A percentile compares a stretch with the other conserved stretches of the same genome.
Evolutionary conservation across 2,329 filamentous ascomycete genomes (phyloP).

Genomic region (Tolypocladium pustulatum): DNA sequence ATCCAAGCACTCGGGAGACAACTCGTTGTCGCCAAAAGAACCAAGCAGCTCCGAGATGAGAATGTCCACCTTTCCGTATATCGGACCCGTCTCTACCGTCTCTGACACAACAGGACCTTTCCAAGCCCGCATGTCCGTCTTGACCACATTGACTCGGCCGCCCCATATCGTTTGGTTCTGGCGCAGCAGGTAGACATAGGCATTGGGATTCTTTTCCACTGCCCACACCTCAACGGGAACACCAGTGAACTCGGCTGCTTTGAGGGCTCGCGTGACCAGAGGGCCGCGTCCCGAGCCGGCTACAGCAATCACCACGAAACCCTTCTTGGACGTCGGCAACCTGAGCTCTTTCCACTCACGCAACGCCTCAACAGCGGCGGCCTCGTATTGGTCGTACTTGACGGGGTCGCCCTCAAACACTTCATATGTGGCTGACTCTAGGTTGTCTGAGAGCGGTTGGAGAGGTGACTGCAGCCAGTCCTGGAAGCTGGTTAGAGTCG

Average conservation of each 20-base stretch:
- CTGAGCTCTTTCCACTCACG: constrained; percentile 63
- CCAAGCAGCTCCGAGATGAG: constrained; percentile 88
- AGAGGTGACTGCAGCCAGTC: constrained; percentile 94
- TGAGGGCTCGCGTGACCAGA: constrained; percentile 76
- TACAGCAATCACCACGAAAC: constrained; percentile 75
- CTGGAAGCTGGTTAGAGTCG: constrained; percentile 54
- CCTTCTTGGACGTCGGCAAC: constrained; percentile 61
- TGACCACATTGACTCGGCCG: constrained; percentile 72
- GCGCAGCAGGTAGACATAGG: constrained; percentile 81
- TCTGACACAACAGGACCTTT: constrained; percentile 58
- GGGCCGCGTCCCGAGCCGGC: constrained; percentile 90
- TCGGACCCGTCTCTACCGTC: constrained; percentile 29
- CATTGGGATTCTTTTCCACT: constrained; percentile 96
- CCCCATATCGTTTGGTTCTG: constrained; percentile 80
- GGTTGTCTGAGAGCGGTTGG: constrained; percentile 88
- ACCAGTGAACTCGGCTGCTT: constrained; percentile 65
- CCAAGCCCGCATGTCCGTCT: constrained; percentile 97
- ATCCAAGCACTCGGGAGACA: constrained; percentile 92
- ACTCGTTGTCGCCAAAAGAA: constrained; percentile 93
- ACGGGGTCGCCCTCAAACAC: constrained; percentile 97
- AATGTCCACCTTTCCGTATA: constrained; percentile 70
- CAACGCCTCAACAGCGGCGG: constrained; percentile 70
- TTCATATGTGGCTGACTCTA: constrained; percentile 95
- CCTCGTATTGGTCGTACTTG: constrained; percentile 94
- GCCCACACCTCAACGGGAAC: constrained; percentile 81